These are phyloP conservation scores for Hippophae tibetana DNA, from an alignment of 306 rosid genomes.

Conservation along the genomic window DNA sequence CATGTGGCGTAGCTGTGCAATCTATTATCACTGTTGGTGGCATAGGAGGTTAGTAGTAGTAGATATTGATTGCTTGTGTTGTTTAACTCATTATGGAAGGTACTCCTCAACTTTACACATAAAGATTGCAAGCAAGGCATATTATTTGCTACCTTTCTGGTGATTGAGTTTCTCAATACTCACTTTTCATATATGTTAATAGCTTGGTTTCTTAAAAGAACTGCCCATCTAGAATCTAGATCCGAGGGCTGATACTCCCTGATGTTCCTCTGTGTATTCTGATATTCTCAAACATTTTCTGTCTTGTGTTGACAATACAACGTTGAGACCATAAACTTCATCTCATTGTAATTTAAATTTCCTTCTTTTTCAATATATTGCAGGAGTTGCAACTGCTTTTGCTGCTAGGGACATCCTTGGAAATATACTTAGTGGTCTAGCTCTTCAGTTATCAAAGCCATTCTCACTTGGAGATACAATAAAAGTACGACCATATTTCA, in stretches of 20 bases:
- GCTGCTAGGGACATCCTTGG: conserved; percentile 85
- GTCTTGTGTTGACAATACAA: no score
- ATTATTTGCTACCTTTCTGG: no score
- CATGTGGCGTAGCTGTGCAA: conserved; percentile 89
- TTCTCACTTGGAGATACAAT: conserved; percentile 93
- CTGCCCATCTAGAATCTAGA: no score
- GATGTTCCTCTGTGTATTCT: no score
- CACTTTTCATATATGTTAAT: no score
- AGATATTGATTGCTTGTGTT: neutral
- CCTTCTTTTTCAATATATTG: conserved; percentile 16
- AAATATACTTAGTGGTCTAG: conserved; percentile 73
- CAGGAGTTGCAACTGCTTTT: conserved; percentile 95
- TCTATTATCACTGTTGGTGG: conserved; percentile 92
- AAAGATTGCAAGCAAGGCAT: no score
- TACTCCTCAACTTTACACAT: no score
- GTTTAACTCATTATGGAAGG: neutral
- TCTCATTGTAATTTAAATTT: conserved; percentile 1
- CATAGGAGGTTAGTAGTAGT: conserved; percentile 57
- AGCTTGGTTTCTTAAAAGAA: no score
- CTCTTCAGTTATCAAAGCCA: conserved; percentile 83
- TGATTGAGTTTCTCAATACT: no score
- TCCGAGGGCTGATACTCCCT: no score
- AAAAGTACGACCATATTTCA: conserved; percentile 39
- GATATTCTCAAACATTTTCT: no score
- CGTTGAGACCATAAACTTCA: neutral